Conservation (phyloP, 495 filamentous ascomycete genomes). For the Penicillium pulvis region DNA sequence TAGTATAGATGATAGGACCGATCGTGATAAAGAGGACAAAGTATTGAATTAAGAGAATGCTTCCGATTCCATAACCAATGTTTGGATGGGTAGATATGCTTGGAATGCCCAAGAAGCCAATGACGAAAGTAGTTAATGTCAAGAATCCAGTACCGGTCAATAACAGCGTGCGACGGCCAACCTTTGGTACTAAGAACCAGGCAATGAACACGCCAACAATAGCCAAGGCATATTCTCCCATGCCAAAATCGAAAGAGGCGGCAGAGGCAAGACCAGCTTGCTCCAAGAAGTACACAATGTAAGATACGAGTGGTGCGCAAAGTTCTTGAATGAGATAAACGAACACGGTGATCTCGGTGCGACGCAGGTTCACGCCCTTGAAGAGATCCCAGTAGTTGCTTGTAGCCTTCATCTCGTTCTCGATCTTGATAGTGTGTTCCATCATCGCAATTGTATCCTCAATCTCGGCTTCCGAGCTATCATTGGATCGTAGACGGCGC, state of each 20-base stretch:
- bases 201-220: conserved; percentile 38
- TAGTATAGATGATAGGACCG: conserved; percentile 63
- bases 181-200: conserved; percentile 64
- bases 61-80: conserved; percentile 36
- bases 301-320: conserved; percentile 35
- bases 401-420: conserved; percentile 62
- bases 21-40: conserved; percentile 59
- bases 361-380: conserved; percentile 66
- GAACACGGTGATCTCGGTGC: conserved; percentile 75
- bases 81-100: conserved; percentile 39
- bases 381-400: conserved; percentile 72
- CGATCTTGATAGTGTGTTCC: conserved; percentile 76
- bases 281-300: conserved; percentile 65
- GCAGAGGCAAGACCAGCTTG: conserved; percentile 57
- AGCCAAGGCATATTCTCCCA: conserved; percentile 30
- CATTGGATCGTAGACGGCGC: conserved; percentile 58
- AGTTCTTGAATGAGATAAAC: conserved; percentile 36
- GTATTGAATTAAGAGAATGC: conserved; percentile 59
- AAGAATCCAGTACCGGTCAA: conserved; percentile 60
- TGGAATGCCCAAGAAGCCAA: conserved; percentile 63
- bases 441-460: conserved; percentile 81
- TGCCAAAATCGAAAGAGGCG: conserved; percentile 31
- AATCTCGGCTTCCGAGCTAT: conserved; percentile 61
- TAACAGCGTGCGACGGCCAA: conserved; percentile 68
- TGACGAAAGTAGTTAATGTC: conserved; percentile 58